Evolutionary conservation across 1,284 basidiomycete genomes (phyloP), one percentile per base, ranked within the genome.

Genomic region (Sanghuangporus weigelae): DNA sequence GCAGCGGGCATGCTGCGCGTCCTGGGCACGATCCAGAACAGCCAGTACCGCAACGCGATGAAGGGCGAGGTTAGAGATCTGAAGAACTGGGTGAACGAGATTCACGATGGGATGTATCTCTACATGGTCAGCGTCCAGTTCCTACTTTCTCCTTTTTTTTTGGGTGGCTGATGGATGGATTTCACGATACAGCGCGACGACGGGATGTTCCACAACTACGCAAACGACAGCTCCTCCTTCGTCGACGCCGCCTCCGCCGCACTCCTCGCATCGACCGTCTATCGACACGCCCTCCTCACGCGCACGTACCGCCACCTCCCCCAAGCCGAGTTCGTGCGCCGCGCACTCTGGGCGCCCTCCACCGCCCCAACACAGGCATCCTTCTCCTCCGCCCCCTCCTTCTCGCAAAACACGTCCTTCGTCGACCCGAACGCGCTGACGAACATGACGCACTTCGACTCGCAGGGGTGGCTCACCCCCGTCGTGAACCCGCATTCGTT

Each of bases 1-100:
- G 86, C 90, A 0, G 90, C 88, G 3, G 93, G 93, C 0, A 94
- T 94, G 82, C 78, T 91, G 4, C 85, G 92, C n/a, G 92, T 94
- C 0, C 77, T 90, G 1, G 87, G 84, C 0, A 92, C 90, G 4
- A 87, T 94, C 62, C 76, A 83, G 67, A 78, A 85, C 60, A 90
- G 89, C 1, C 75, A 80, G 54, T 90, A 79, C 64, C 76, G 81
- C 1, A 72, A 74, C 21, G 70, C 74, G 1, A 77, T 93, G 69
- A 70, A 78, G 57, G 71, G 68, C 23, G 78, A 93, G 72, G 82
- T 85, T 65, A 75, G 72, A 0, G 84, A 93, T 67, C 78, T 95
- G 11, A 74, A 76, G 3, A 71, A 71, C 6, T 95, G 93, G 93
- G 78, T 86, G 6, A 73, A 77, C 23, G 90, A 93, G 72, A 90